Conservation (phyloP, 2,329 filamentous ascomycete genomes). For the Achaetomium macrosporum region DNA sequence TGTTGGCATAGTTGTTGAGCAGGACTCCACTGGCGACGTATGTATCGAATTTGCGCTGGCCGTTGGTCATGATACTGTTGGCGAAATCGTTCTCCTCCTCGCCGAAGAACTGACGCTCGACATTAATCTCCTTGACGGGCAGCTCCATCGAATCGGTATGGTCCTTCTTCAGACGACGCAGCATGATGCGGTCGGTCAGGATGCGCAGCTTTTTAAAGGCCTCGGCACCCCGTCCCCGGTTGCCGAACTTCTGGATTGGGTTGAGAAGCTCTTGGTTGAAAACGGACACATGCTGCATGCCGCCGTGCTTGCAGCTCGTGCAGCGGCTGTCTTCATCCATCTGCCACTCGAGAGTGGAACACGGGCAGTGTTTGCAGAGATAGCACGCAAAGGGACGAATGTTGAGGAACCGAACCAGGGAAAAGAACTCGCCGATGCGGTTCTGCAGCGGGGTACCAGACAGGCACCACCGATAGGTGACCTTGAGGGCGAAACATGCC, state of each 20-base stretch:
- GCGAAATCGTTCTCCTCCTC: conserved; percentile 96
- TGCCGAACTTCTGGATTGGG: conserved; percentile 63
- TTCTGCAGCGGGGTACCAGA: conserved; percentile 95
- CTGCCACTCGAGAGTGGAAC: conserved; percentile 76
- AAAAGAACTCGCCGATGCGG: conserved; percentile 95
- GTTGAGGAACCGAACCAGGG: conserved; percentile 84
- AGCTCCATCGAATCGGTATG: conserved; percentile 94
- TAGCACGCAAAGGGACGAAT: conserved; percentile 87
- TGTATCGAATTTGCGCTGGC: conserved; percentile 83
- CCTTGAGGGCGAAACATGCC: conserved; percentile 86
- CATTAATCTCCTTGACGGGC: conserved; percentile 85
- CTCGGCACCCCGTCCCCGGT: conserved; percentile 53
- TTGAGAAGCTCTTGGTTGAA: conserved; percentile 78
- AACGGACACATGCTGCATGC: conserved; percentile 55
- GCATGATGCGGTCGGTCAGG: conserved; percentile 90
- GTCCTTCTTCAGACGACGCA: conserved; percentile 89
- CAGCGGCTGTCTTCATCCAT: conserved; percentile 69
- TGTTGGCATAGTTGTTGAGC: conserved; percentile 97
- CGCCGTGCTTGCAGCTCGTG: conserved; percentile 54
- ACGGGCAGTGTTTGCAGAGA: conserved; percentile 82
- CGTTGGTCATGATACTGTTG: conserved; percentile 89
- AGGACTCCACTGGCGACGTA: conserved; percentile 93
- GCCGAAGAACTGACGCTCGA: conserved; percentile 94
- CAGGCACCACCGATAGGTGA: conserved; percentile 89
- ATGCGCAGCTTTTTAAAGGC: conserved; percentile 79